Evolutionary conservation across 768 basidiomycete species (phyloP).

Genomic region (Auriscalpium microsporum): DNA sequence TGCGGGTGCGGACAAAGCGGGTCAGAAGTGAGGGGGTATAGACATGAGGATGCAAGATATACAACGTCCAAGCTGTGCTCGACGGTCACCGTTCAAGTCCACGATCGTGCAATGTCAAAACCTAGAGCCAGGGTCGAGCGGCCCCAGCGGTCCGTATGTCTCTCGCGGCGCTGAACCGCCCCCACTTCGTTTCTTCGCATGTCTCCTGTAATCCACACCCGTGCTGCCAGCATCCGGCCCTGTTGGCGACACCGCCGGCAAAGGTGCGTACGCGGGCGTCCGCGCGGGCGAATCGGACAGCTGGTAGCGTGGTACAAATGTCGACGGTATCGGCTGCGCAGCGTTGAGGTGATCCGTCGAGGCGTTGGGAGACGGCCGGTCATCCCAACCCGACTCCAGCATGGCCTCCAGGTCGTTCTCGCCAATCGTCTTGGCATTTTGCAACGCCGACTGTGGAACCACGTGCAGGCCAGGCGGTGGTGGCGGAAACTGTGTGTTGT

Average conservation of each 20-base stretch:
- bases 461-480: slow-evolving; percentile 66
- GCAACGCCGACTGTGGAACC: slow-evolving; percentile 31
- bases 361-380: slow-evolving; percentile 44
- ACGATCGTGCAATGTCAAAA: slow-evolving; percentile 15
- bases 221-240: slow-evolving; percentile 24
- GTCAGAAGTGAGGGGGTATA: slow-evolving; percentile 11
- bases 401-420: slow-evolving; percentile 83
- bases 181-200: slow-evolving; percentile 33
- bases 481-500: slow-evolving; percentile 67
- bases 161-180: slow-evolving; percentile 23
- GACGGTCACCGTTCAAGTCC: slow-evolving; percentile 7
- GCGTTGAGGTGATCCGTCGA: slow-evolving; percentile 22
- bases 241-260: slow-evolving; percentile 21
- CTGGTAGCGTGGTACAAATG: slow-evolving; percentile 51
- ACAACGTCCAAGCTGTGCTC: slow-evolving; percentile 1
- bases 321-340: slow-evolving; percentile 23
- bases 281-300: slow-evolving; percentile 38
- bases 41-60: slow-evolving; percentile 8
- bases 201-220: slow-evolving; percentile 28
- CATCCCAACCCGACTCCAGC: slow-evolving; percentile 86
- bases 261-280: slow-evolving; percentile 5
- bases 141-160: slow-evolving; percentile 42
- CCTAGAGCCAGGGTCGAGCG: slow-evolving; percentile 27
- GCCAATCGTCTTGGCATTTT: slow-evolving; percentile 42
- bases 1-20: slow-evolving; percentile 5